A percentile compares a stretch with the other conserved stretches of the same genome.
These are phyloP conservation scores for Eucalyptus pauciflora DNA, from an alignment of 345 rosid genomes.

Conservation along the genomic window DNA sequence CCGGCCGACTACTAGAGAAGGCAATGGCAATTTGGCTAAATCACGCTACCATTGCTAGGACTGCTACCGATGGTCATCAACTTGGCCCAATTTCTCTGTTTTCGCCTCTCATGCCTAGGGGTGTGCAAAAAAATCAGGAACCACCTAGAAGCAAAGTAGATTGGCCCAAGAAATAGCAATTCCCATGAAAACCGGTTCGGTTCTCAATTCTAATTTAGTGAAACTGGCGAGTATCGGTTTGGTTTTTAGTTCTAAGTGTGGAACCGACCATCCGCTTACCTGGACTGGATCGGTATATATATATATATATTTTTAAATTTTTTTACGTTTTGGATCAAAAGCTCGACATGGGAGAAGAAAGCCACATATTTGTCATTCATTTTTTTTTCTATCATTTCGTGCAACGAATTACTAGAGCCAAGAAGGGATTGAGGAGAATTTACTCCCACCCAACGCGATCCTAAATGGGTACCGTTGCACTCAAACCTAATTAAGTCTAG, in stretches of 20 bases:
- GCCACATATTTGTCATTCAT: neutral
- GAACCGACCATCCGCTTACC: rapidly evolving
- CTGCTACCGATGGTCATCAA: neutral
- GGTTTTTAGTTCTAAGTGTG: no score
- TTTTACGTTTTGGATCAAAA: neutral
- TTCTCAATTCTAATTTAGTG: rapidly evolving
- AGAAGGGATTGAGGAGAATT: neutral
- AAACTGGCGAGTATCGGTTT: rapidly evolving
- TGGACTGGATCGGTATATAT: no score
- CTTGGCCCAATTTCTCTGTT: neutral
- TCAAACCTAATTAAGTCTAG: neutral
- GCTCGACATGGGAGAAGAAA: neutral
- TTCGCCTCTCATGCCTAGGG: neutral
- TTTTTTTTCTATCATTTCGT: neutral
- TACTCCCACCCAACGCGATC: neutral
- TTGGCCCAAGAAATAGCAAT: neutral
- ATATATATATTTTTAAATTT: no score
- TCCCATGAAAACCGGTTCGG: rapidly evolving
- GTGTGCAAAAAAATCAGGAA: neutral
- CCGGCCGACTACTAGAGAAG: no score
- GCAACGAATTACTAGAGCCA: neutral
- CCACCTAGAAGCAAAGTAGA: neutral
- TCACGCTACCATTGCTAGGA: neutral
- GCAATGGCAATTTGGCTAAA: no score
- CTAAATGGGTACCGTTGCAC: neutral